Percentiles rank a stretch among this genome's conserved stretches.
These are phyloP conservation scores for Venturia asperata DNA, from an alignment of 2,329 filamentous ascomycete genomes.

Conservation along the genomic window DNA sequence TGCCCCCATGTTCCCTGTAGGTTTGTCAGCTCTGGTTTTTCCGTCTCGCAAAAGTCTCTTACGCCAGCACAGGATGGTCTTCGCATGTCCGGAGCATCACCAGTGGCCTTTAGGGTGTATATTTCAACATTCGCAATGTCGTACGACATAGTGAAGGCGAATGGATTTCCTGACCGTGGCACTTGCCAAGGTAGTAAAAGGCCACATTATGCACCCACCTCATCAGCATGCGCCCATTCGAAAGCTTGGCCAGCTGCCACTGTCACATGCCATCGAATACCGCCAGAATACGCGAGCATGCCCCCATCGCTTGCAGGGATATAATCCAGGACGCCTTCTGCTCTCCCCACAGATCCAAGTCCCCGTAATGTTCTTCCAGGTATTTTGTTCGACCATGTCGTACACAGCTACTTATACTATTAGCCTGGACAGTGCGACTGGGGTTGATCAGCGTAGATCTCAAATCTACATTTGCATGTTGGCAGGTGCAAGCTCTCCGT, in stretches of 20 bases:
- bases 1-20: not conserved
- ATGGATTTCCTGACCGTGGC: constrained; percentile 52
- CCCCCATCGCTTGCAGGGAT: constrained; percentile 54
- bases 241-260: constrained; percentile 37
- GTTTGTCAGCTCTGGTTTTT: not conserved
- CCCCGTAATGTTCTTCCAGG: constrained; percentile 49
- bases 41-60: not conserved
- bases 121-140: not conserved
- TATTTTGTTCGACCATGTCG: constrained; percentile 47
- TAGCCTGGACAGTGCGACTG: constrained; percentile 46
- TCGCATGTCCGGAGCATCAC: not conserved
- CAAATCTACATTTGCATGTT: no score
- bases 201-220: constrained; percentile 3
- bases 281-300: constrained; percentile 56
- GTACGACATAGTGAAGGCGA: no score
- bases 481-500: no score
- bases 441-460: no score
- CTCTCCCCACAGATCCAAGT: constrained; percentile 46
- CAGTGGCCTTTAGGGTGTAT: not conserved
- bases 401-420: no score
- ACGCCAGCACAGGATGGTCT: not conserved
- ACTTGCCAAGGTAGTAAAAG: no score
- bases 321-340: constrained; percentile 55
- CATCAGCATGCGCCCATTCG: constrained; percentile 18
- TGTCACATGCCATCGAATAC: constrained; percentile 43